A percentile compares a stretch with the other conserved stretches of the same genome.
Conservation (phyloP, 257 asterid genomes). For the Rauvolfia tetraphylla region DNA sequence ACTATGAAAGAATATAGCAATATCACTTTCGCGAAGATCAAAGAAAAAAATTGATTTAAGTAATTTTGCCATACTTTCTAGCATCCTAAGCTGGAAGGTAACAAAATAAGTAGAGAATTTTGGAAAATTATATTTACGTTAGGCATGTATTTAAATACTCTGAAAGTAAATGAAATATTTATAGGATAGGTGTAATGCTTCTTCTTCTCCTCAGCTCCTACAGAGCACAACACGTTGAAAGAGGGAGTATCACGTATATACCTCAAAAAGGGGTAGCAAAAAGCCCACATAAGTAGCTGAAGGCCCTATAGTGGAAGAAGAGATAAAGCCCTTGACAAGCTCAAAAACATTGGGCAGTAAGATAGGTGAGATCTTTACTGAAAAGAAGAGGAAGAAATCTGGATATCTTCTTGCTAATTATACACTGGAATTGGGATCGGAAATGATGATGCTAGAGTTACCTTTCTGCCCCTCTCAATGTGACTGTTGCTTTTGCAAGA, state of each 20-base stretch:
- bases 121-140: neutral
- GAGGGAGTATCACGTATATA: neutral
- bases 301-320: neutral
- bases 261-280: too few relatives aligned
- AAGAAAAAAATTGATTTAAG: neutral
- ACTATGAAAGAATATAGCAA: neutral
- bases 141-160: neutral
- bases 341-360: constrained; percentile 40
- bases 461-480: constrained; percentile 64
- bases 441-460: constrained; percentile 53
- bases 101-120: neutral
- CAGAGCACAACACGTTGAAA: neutral
- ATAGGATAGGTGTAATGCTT: neutral
- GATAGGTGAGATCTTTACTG: constrained; percentile 57
- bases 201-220: neutral
- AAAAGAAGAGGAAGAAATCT: constrained; percentile 49
- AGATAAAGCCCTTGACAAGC: constrained; percentile 19
- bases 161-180: neutral
- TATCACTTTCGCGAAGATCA: neutral
- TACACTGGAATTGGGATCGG: constrained; percentile 62
- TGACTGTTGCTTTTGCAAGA: constrained; percentile 54
- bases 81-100: neutral
- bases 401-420: constrained; percentile 51
- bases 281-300: too few relatives aligned
- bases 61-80: too few relatives aligned